Evolutionary conservation across 345 rosid genomes (phyloP), one percentile per base, ranked within the genome.

Genomic region (Jatropha curcas): DNA sequence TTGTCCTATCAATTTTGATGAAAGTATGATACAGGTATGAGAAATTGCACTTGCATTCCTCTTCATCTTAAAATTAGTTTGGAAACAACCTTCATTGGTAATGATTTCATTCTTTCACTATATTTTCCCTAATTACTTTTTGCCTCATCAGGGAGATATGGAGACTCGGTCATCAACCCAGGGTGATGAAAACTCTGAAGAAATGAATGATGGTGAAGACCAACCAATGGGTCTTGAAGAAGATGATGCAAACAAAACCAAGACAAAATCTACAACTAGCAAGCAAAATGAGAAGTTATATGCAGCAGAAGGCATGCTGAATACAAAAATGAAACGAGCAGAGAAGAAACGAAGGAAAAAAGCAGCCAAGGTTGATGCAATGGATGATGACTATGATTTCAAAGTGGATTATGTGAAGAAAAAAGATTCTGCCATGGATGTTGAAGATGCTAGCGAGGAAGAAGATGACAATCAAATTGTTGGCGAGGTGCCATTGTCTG

Each of bases 331-430:
- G 71, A 88, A 84, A 77, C 87, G 79, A 75, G 97, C 98, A 0
- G 97, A 92, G 76, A 90, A 85, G 86, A 91, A 91, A 82, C 82
- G 70, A 79, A 90, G 89, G 89, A 91, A 88, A 79, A 88, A 87
- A 25, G 86, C 76, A 0, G 87, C 77, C 55, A 87, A 82, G 5
- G 80, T 60, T 74, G 94, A 88, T 27, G 39, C 66, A 7, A 87
- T 88, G 90, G 84, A 80, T 12, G 95, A 84, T 65, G 91, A 92
- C 75, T 88, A 87, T 68, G 90, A 94, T 85, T 92, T 94, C 79
- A 89, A 88, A 78, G 87, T 85, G 31, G 97, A 94, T 83, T 89
- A 85, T n/a, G 67, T 68, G 8, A 87, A 86, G 86, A 83, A 74
- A 33, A 74, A 79, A 59, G 83, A 52, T 35, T 70, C 80, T 2